Base-by-base conservation (phyloP, 2,329 filamentous ascomycete genomes). In the Atkinsonella hypoxylon region DNA sequence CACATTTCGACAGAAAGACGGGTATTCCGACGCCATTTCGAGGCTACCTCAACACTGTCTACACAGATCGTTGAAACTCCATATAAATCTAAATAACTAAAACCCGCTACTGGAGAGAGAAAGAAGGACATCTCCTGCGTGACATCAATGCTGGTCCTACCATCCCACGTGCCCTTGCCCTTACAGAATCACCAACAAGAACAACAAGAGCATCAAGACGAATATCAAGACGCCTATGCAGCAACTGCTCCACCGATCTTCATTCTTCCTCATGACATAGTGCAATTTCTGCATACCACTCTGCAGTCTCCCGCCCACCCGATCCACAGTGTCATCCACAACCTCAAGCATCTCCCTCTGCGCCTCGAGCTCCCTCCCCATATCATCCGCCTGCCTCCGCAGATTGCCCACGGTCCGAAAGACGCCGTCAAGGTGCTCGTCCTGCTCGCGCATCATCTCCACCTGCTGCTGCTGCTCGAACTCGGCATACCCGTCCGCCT, bases 331-430 rank as follows among this genome's bases (percentile, higher is more conserved):
- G 31, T 76, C 78, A 67, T 97, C 91, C 40, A 94, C 85, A 48
- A 87, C 83, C 55, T 93, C 83, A 51, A 98, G 75, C 78, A 97
- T 85, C 66, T 89, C 87, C 20, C 78, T 78, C 74, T 98, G 93
- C 71, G 98, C 93, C 69, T 96, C 94, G 44, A 98, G 74, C 72
- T 98, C 93, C 51, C 91, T 76, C 1, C 93, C 91, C 91, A 98
- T 98, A 59, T 89, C 87, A 67, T 94, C 84, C 1, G 93, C 94
- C 74, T 97, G 93, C 63, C 85, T 77, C 51, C 91, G 76, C 63
- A 98, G 70, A 64, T 89, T 96, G 2, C 90, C 91, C 22, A 98
- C 93, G 1, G 91, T 97, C 57, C 83, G 81, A 64, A 94, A 95
- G 45, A 98, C 91, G 15, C 87, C 87, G 64, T 97, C 91, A 1